A percentile compares a stretch with the other conserved stretches of the same genome.
Conservation (phyloP, 169 alveolate species). For the Eimeria praecox region DNA sequence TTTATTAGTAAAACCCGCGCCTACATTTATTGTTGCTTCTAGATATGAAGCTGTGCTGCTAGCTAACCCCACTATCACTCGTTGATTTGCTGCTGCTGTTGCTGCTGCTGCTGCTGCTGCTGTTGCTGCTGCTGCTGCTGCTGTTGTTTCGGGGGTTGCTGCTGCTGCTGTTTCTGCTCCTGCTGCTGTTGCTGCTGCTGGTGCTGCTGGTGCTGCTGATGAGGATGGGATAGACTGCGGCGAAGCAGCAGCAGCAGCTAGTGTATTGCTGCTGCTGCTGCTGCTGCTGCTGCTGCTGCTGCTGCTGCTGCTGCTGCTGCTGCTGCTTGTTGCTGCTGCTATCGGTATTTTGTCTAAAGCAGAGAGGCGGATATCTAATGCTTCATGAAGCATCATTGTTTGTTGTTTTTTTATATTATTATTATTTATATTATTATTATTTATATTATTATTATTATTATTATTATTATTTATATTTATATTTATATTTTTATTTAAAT, state of each 20-base stretch:
- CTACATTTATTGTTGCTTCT: neutral
- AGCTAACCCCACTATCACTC: slow-evolving; percentile 10
- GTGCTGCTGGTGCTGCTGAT: slow-evolving; percentile 9
- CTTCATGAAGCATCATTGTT: no score
- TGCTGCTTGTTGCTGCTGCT: neutral
- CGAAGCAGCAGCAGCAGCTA: no score
- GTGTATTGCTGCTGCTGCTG: neutral
- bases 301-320: slow-evolving; percentile 4
- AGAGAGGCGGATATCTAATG: no score
- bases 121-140: slow-evolving; percentile 28
- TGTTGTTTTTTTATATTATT: no score
- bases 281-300: neutral
- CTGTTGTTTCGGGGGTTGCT: neutral
- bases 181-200: slow-evolving; percentile 4
- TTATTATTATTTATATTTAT: no score
- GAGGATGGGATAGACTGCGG: no score
- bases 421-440: no score
- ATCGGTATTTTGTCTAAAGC: no score
- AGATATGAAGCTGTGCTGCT: slow-evolving; percentile 50
- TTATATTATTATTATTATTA: no score
- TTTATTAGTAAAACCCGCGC: neutral
- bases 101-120: slow-evolving; percentile 26
- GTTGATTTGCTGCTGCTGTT: neutral
- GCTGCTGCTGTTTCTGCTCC: slow-evolving; percentile 4
- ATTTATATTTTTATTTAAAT: neutral